Base-by-base conservation (phyloP, 352 stramenopile genomes). In the Phytophthora agathidicida region DNA sequence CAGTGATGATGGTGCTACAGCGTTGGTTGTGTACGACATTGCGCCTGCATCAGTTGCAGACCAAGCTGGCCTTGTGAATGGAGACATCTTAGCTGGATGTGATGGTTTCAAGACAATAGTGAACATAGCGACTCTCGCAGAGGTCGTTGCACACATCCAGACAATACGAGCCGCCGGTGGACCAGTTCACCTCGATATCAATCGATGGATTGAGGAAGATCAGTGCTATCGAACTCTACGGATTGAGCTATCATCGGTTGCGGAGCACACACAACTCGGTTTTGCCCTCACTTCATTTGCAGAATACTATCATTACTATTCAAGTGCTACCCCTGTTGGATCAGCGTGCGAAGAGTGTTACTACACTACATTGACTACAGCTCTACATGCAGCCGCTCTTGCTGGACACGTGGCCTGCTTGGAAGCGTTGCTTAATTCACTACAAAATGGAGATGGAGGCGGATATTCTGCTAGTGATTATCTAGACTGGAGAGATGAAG, bases 401-500 rank as follows among this genome's bases (percentile, higher is more conserved):
- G 71, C 48, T 41, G 80, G 80, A 1, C 83, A 93, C 32, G 42
- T 82, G 4, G 36, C 32, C 8, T 93, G 83, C 19, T 72, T 89
- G 7, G 55, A 84, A 44, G 62, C 73, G 0, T 62, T 86, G 5
- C 51, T 75, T 1, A 46, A 32, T n/a, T 55, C 60, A 5, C n/a
- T 62, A 7, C 44, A 60, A 51, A 50, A 71, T 20, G 32, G 54
- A 41, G 46, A 38, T 13, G 56, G 27, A 16, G 56, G 46, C 4
- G 53, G 51, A 42, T 68, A 71, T 49, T 52, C 44, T 7, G 53
- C 60, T 4, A 50, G 17, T 13, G 66, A 74, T 4, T 66, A 78
- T 14, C 55, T 89, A 19, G 75, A 87, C 44, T 84, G 73, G 74
- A 57, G 73, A 37, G 78, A 88, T 60, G 73, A 82, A 36, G 77